phyloP scores from a whole-genome alignment of 306 rosid genomes.

The Abrus pulchellus region DNA sequence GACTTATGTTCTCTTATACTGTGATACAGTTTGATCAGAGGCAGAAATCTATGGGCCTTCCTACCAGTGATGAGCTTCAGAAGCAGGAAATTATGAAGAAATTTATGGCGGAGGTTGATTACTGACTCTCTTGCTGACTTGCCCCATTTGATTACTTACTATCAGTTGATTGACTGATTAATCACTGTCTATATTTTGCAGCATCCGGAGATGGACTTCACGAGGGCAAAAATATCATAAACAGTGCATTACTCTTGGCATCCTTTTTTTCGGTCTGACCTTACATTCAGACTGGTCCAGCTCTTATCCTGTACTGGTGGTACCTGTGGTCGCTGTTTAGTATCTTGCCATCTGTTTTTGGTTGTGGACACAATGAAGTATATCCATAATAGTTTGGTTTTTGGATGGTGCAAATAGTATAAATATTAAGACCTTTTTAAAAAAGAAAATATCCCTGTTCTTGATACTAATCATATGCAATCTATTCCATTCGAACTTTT shows the following conservation, averaged over 20 bases:
- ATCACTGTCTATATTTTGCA: conserved; percentile 50
- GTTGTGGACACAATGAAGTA: conserved; percentile 3
- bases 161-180: not conserved
- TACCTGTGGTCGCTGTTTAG: not conserved
- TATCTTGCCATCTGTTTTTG: not conserved
- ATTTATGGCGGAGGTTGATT: conserved; percentile 79
- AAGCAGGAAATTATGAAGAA: conserved; percentile 87
- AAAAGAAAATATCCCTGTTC: not conserved
- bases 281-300: not conserved
- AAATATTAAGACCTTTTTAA: not conserved
- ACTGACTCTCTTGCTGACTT: not conserved
- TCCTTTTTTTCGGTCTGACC: not conserved
- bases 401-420: not conserved
- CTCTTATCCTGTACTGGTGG: not conserved
- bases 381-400: not conserved
- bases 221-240: conserved; percentile 73
- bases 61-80: conserved; percentile 87
- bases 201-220: conserved; percentile 99
- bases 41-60: conserved; percentile 90
- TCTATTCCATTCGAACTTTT: too few relatives aligned
- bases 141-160: not conserved
- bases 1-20: conserved; percentile 9
- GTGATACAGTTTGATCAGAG: conserved; percentile 86
- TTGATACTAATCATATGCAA: not conserved
- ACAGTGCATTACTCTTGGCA: not conserved